Base-by-base conservation (phyloP, 441 rosid species). In the Geranium incanum region DNA sequence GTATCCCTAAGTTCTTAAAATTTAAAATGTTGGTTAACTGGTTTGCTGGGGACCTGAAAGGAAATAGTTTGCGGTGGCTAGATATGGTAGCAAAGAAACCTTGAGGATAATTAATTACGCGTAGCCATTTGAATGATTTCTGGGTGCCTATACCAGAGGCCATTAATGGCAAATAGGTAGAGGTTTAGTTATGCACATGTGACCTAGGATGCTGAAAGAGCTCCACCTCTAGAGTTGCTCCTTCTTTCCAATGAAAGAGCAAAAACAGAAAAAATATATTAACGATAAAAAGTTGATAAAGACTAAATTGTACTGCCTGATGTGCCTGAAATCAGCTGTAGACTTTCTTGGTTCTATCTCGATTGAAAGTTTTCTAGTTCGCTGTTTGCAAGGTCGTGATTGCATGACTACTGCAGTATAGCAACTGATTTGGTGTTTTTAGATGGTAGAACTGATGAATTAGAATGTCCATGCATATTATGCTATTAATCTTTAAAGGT, bases 1-100 rank as follows among this genome's bases (percentile, higher is more conserved):
- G 96, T 82, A 67, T 67, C 67, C 64, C 15, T 71, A 70, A 68
- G 18, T 39, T 41, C 28, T 68, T 55, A 33, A 8, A 13, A 19
- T 39, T 18, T 15, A 21, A 67, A 41, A 7, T 18, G 37, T 70
- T 48, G 28, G 36, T 45, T 21, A 38, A 45, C 6, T 12, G 36
- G 33, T 55, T 16, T 64, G 28, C 62, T 55, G 19, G 1, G 62
- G 6, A 55, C n/a, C 62, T 55, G 21, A 55, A 55, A 0, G 62
- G 16, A 55, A 13, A 55, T 55, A 55, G 18, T 55, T 55, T 55
- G 62, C 15, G 21, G 62, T 55, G 19, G 19, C 5, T 55, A 3
- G 23, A 16, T 55, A 55, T n/a, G 62, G 19, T 15, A n/a, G 19
- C 9, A 7, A 39, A 39, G 43, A 39, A 16, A 55, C 21, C 23